Base-by-base conservation (phyloP, 805 yeast genomes). In the Candida maris region DNA sequence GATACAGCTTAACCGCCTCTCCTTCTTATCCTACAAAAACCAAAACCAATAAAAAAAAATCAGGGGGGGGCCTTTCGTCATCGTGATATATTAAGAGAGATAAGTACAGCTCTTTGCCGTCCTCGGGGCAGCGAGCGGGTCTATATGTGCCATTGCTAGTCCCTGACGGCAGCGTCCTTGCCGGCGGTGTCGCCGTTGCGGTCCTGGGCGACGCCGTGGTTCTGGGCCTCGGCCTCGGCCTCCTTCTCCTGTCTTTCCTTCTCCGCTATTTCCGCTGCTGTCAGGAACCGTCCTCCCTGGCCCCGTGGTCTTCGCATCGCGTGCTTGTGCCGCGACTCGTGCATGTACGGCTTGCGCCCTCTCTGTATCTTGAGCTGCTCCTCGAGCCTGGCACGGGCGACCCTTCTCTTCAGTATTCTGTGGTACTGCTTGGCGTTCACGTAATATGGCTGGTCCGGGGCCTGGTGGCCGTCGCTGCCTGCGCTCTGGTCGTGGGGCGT, bases 261-360 rank as follows among this genome's bases (percentile, higher is more conserved):
- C 50, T 81, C 88, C 4, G 85, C 87, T 37, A 84, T 83, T 52
- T 84, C 93, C 8, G 96, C 95, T 10, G 97, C 96, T 1, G 99
- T 93, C 41, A 93, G 64, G 49, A 93, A 93, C 42, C 99, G 71
- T 5, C 99, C 99, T 21, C 98, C 98, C 65, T 93, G 97, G 19
- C 99, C 99, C 51, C 99, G 77, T 12, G 98, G 97, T 59, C 99
- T 76, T 57, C 97, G 75, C 98, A 93, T 93, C 3, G 99, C 99
- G 60, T 93, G 99, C 59, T 93, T 91, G 60, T 93, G 99, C 52
- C 99, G 74, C 14, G 96, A 86, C 62, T 93, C 98, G 57, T 93
- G 99, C 33, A 93, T 62, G 61, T 94, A 91, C 9, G 97, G 97
- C 57, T 83, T 82, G 51, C 97, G 77, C 13, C 94, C 94, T 45